Evolutionary conservation across 176 grass and related monocot species (phyloP), one percentile per base, ranked within the genome.

Genomic region (Metroxylon sagu): DNA sequence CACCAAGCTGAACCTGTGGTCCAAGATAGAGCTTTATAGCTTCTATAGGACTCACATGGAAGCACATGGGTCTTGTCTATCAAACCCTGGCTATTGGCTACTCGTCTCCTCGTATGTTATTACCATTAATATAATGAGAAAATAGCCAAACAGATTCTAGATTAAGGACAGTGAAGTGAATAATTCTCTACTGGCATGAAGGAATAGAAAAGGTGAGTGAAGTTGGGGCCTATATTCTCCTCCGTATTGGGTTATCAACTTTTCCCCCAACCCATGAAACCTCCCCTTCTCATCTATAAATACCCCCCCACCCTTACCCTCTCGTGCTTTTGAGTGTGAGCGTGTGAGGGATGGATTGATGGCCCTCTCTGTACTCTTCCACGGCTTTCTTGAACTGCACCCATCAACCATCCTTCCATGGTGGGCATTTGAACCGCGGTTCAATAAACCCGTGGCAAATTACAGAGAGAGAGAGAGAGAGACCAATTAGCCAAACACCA

Each of bases 361-460:
- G 91, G 75, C 57, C 87, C 79, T 92, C 82, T 89, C 67, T 92
- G 94, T 82, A 63, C 26, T 98, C 82, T 98, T 98, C 94, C 94
- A 98, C 94, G 89, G 88, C 94, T 98, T 98, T 98, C 94, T 98
- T 98, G 94, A 98, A 98, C 94, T 98, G 88, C 74, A 75, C 75
- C 28, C 14, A 77, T 12, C 35, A 39, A 14, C 6, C 1, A 35
- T 35, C 1, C 31, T 35, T 35, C 31, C 31, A 10, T 12, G 8
- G 35, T 12, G 35, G 35, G 8, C 8, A 43, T 43, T 6, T 43
- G 8, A 43, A 43, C 35, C 12, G 35, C 35, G 12, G 89, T 95
- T 95, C 89, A 95, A 95, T 95, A 95, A 85, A 88, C 81, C 81
- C 88, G 89, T 95, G 89, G 89, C 81, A 95, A 95, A 77, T 55